Evolutionary conservation across 371 early-diverging fungal species (phyloP).

Genomic region (Choanephora cucurbitarum): DNA sequence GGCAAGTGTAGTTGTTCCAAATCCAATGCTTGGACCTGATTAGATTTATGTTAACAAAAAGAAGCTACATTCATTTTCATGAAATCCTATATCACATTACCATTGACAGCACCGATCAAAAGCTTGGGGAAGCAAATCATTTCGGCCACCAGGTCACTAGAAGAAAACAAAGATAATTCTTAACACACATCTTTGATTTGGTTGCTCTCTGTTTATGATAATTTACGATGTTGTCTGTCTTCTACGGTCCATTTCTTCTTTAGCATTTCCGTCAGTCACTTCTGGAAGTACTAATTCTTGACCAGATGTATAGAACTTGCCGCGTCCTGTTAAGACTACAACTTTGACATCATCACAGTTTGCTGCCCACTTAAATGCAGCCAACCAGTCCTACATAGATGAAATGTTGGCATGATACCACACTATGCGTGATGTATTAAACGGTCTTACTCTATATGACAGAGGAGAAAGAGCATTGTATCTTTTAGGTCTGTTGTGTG

Average conservation of each 20-base stretch:
- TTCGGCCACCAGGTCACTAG: slow-evolving; percentile 50
- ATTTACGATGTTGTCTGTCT: slow-evolving; percentile 26
- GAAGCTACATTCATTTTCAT: background rate
- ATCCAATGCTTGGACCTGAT: slow-evolving; percentile 70
- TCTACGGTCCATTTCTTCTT: slow-evolving; percentile 31
- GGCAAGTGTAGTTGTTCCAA: slow-evolving; percentile 68
- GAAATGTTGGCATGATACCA: background rate
- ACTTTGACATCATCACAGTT: slow-evolving; percentile 55
- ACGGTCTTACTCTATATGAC: slow-evolving; percentile 48
- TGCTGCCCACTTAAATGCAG: slow-evolving; percentile 60
- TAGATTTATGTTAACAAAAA: background rate
- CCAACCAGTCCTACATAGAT: slow-evolving; percentile 68
- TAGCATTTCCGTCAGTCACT: slow-evolving; percentile 29
- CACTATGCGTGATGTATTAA: background rate
- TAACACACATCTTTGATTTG: too few species aligned
- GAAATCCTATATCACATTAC: slow-evolving; percentile 28
- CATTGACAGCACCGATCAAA: slow-evolving; percentile 74
- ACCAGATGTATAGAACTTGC: slow-evolving; percentile 70
- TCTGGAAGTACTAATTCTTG: slow-evolving; percentile 55
- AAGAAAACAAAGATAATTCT: background rate
- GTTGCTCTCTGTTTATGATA: background rate
- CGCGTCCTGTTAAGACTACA: slow-evolving; percentile 66
- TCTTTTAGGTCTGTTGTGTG: slow-evolving; percentile 68
- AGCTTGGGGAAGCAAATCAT: slow-evolving; percentile 73
- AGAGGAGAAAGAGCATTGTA: slow-evolving; percentile 67